Evolutionary conservation across 345 rosid species (phyloP).

Genomic region (Tarenaya hassleriana): DNA sequence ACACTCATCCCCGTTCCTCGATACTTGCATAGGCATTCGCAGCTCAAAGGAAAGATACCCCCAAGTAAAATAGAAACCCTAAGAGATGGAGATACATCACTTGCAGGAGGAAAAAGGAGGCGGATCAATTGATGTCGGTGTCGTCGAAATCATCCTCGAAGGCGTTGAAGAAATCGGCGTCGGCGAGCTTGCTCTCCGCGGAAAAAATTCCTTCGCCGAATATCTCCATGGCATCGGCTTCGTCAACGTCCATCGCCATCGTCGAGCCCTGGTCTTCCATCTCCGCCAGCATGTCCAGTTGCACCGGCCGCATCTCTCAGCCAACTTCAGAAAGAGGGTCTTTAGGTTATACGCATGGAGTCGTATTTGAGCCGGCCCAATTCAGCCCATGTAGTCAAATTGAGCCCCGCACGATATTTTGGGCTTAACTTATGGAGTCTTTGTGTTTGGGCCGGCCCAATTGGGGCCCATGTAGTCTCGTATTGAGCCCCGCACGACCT

Average conservation of each 20-base stretch:
- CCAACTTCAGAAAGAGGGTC: no score
- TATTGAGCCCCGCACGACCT: no score
- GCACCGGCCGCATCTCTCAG: constrained; percentile 64
- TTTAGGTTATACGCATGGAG: no score
- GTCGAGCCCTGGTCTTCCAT: constrained; percentile 63
- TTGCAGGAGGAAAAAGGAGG: no score
- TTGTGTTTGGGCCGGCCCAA: no score
- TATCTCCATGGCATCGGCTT: constrained; percentile 64
- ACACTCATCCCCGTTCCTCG: not conserved
- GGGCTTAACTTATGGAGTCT: no score
- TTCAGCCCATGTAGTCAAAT: no score
- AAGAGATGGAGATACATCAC: not conserved
- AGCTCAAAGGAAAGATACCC: not conserved
- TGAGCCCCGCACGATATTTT: no score
- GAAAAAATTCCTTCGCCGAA: constrained; percentile 57
- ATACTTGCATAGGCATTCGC: not conserved
- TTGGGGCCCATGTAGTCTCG: no score
- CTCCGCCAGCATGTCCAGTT: constrained; percentile 55
- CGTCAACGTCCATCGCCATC: constrained; percentile 89
- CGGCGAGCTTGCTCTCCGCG: constrained; percentile 62
- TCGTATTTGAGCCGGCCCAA: no score
- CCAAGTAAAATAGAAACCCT: not conserved
- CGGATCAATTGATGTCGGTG: constrained; percentile 59
- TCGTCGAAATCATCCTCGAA: constrained; percentile 92
- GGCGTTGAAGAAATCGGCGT: constrained; percentile 84